Base-by-base conservation (phyloP, 176 grass and related monocot species). In the Musa acuminata region DNA sequence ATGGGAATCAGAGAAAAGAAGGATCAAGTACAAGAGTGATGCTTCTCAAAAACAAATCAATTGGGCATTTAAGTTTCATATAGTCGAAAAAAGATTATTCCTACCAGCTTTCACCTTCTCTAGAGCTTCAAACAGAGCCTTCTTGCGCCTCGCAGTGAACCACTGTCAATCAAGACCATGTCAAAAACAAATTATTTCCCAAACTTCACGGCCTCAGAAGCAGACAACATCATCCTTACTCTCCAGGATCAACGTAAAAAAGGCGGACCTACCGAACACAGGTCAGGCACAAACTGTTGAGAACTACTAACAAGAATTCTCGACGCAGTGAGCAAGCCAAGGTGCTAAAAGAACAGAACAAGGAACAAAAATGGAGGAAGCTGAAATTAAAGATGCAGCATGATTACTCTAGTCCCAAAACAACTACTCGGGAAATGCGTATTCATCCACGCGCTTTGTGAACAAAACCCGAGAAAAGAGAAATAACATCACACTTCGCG, bases 91-190 rank as follows among this genome's bases (percentile, higher is more conserved):
- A 43, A 20, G 8, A 49, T 53, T 80, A 70, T 51, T 22, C 20
- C 55, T 79, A 89, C 92, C 92, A 24, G 89, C 55, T 89, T 96
- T 89, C 69, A 96, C 82, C 87, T 96, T 96, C 87, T 89, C 87
- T 29, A 96, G 83, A 10, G 92, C 92, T 73, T 92, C 84, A 19
- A 67, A 83, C 52, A 91, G 54, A 71, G 89, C 82, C 77, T 59
- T 79, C 82, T 96, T 96, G 70, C 74, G 65, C 80, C 69, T 89
- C 82, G 83, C 83, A 60, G 14, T 84, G 55, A 96, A 81, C 82
- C 83, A 89, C 92, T 96, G 82, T 51, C 76, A 78, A 54, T 13
- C 55, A 10, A 74, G 69, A 9, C 49, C 16, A 23, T 62, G 73
- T 1, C 77, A 52, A 62, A 29, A 6, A 50, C 19, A 20, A 55